Evolutionary conservation across 495 filamentous ascomycete genomes (phyloP).

Genomic region (Aspergillus biplanus): DNA sequence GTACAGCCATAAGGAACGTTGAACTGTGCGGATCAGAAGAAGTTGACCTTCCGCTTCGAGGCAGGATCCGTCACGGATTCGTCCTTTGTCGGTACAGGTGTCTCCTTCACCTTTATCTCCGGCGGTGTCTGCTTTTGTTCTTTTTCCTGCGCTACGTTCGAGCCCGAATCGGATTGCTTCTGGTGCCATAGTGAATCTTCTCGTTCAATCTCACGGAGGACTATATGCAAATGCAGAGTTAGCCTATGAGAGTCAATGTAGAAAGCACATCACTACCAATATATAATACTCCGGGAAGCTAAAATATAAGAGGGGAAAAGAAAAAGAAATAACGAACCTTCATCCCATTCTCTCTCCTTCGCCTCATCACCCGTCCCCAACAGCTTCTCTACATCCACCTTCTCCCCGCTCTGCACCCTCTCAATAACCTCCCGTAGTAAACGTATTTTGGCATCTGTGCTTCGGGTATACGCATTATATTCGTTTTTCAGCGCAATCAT

Average conservation of each 20-base stretch:
- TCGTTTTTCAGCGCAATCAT: slow-evolving; percentile 81
- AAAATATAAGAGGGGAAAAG: slow-evolving; percentile 1
- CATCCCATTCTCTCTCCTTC: slow-evolving; percentile 86
- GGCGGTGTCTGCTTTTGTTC: slow-evolving; percentile 9
- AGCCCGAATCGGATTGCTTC: slow-evolving; percentile 27
- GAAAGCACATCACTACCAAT: background rate
- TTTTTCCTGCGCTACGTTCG: slow-evolving; percentile 17
- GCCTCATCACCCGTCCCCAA: slow-evolving; percentile 78
- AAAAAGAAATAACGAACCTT: slow-evolving; percentile 56
- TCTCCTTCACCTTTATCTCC: slow-evolving; percentile 21
- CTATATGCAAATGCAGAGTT: slow-evolving; percentile 38
- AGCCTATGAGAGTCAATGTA: slow-evolving; percentile 20
- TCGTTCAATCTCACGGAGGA: slow-evolving; percentile 78
- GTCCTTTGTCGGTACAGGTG: slow-evolving; percentile 22
- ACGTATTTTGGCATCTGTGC: slow-evolving; percentile 76
- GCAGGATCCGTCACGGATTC: slow-evolving; percentile 21
- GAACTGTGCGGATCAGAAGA: slow-evolving; percentile 34
- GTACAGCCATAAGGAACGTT: background rate
- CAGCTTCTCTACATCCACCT: slow-evolving; percentile 84
- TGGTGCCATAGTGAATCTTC: slow-evolving; percentile 69
- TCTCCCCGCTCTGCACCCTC: slow-evolving; percentile 78
- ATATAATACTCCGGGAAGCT: slow-evolving; percentile 2
- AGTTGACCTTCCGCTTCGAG: slow-evolving; percentile 37
- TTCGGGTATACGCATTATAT: slow-evolving; percentile 68
- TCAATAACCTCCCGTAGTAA: slow-evolving; percentile 82